Conservation (phyloP, 768 basidiomycete species). For the Leccinum subgranulosum region DNA sequence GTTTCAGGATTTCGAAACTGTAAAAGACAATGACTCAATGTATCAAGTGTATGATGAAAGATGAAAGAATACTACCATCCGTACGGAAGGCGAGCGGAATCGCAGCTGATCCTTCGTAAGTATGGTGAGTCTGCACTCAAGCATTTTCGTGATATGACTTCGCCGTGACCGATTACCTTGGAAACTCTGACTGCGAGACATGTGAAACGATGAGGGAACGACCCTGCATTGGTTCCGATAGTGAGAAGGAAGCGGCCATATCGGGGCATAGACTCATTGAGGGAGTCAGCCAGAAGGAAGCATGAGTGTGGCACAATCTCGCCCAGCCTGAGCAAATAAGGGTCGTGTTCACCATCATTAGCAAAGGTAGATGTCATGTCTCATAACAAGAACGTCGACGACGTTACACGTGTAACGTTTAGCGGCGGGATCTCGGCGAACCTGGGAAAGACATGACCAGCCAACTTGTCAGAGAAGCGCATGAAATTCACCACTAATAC, state of each 20-base stretch:
- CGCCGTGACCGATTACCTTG: background rate
- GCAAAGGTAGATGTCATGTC: background rate
- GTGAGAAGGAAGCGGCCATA: constrained; percentile 3
- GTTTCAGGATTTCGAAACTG: background rate
- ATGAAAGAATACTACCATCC: background rate
- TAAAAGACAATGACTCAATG: background rate
- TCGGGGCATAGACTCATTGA: background rate
- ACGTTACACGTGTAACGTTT: constrained; percentile 31
- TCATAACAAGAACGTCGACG: constrained; percentile 1
- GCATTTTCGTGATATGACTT: background rate
- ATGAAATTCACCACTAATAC: constrained; percentile 1
- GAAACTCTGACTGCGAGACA: constrained; percentile 5
- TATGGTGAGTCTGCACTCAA: background rate
- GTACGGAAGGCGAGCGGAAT: background rate
- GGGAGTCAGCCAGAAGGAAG: background rate
- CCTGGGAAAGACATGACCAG: background rate
- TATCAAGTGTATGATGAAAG: background rate
- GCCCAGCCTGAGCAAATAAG: background rate
- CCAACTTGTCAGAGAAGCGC: background rate
- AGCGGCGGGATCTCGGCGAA: constrained; percentile 9
- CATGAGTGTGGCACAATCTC: background rate
- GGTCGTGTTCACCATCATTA: background rate
- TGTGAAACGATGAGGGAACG: constrained; percentile 7
- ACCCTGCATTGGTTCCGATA: constrained; percentile 6
- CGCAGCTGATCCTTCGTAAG: too few species aligned